Base-by-base conservation (phyloP, 2,329 filamentous ascomycete species). In the Dactylellina cionopaga region DNA sequence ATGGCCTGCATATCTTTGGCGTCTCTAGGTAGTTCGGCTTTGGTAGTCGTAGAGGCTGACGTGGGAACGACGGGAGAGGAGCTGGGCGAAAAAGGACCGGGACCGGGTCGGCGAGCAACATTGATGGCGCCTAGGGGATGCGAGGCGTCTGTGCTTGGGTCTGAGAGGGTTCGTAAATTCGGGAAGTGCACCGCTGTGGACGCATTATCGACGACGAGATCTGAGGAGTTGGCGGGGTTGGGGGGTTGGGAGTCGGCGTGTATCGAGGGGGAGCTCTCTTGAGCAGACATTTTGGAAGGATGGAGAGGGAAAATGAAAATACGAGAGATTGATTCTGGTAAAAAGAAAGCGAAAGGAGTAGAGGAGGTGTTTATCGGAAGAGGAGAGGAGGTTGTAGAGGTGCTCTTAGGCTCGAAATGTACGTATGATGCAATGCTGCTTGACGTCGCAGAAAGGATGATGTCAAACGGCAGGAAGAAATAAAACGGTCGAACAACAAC, bases 1-100 rank as follows among this genome's bases (percentile, higher is more conserved):
- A 87, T 88, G 39, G 86, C 88, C 77, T 89, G 83, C 75, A 91
- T 87, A 74, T 90, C 89, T 76, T 86, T 84, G 49, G 86, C 58
- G 51, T 71, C 58, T 31, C 58, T 64, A 5, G 66, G 66, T 2
- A 71, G 52, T 15, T 71, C 66, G 24, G 58, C 66, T 17, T 73
- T 73, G 22, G 54, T 73, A 17, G 65, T 25, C 15, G 63, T 19
- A n/a, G 63, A 22, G 6, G 55, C 41, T 17, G 60, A 44, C 17
- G 68, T 66, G 84, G 54, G 88, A 79, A 15, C 84, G 84, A 51
- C 84, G 84, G 39, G 83, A 81, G 64, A 80, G 80, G 69, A 69
- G 24, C 81, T 80, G 56, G 81, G 80, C 39, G 83, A 80, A 19
- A 81, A 79, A 5, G 81, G 80, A 2, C 81, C 80, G 27, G 80